Evolutionary conservation across 371 early-diverging fungal genomes (phyloP), one percentile per base, ranked within the genome.

Genomic region (Mortierella polycephala): DNA sequence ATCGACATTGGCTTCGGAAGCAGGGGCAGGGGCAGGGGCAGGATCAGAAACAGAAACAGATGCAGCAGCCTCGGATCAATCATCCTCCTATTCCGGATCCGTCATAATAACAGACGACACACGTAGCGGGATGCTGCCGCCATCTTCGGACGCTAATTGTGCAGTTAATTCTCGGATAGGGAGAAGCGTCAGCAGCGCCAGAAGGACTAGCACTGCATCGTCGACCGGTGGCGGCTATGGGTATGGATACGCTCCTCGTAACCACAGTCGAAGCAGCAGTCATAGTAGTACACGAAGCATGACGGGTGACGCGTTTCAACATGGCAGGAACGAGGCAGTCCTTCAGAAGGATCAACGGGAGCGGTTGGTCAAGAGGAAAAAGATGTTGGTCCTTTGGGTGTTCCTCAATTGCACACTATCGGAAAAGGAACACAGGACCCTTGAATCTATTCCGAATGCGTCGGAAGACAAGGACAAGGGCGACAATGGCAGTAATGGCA

Each of bases 241-340:
- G 40, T 44, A 47, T 60, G 68, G 77, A 42, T 71, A 71, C 56
- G 62, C 68, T 11, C 64, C 64, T n/a, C 60, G 77, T 5, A 68
- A 63, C 1, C 71, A 67, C 49, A 76, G 77, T 41, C 71, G 77
- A 51, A 76, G 77, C 57, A 76, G 77, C 45, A 76, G 77, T 52
- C 77, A 67, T 44, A 76, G 77, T 47, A 76, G 77, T 45, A 76
- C 77, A 0, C 52, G 77, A 44, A 71, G 72, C 37, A 61, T 64
- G 65, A 55, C 71, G 39, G 67, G 65, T 18, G 77, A 76, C 20
- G 64, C 69, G 20, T 76, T 67, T 60, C 56, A 60, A 40, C 64
- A 71, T 21, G 77, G 71, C 21, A 53, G 67, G 57, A 68, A 69
- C 42, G 67, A 73, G 11, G 80, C 67, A 12, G 66, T 73, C 8